These are phyloP conservation scores for Fistulinella prunicolor DNA, from an alignment of 768 basidiomycete genomes.

Conservation along the genomic window DNA sequence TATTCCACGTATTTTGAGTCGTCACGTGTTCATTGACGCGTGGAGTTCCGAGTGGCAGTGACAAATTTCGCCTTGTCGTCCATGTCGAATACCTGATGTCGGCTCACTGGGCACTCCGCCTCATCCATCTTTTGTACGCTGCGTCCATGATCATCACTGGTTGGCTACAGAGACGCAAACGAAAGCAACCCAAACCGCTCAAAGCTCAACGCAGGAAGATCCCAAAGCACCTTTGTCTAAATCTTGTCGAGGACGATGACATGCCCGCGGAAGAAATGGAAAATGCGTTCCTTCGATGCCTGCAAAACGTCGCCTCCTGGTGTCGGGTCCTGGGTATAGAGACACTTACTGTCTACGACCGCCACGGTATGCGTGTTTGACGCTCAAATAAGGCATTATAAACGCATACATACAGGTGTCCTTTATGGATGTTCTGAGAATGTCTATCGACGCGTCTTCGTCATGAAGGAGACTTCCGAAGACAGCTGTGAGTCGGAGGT, in stretches of 20 bases:
- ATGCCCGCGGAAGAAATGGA: constrained; percentile 36
- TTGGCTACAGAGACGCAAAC: constrained; percentile 38
- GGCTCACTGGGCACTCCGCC: constrained; percentile 45
- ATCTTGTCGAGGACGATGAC: constrained; percentile 49
- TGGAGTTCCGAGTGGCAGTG: too few relatives aligned
- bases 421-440: constrained; percentile 39
- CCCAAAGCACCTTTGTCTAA: constrained; percentile 65
- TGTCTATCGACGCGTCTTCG: constrained; percentile 40
- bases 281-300: constrained; percentile 48
- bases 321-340: constrained; percentile 60
- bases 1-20: background rate
- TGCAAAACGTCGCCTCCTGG: constrained; percentile 55
- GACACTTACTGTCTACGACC: constrained; percentile 70
- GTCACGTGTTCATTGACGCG: too few relatives aligned
- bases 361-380: constrained; percentile 50
- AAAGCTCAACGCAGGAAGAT: constrained; percentile 50
- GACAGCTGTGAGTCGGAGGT: constrained; percentile 52
- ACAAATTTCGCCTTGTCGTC: too few relatives aligned
- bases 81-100: constrained; percentile 37
- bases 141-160: constrained; percentile 40
- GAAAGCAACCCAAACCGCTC: constrained; percentile 46
- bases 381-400: background rate
- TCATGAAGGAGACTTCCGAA: constrained; percentile 18
- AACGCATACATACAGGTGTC: constrained; percentile 34
- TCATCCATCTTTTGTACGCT: constrained; percentile 59